Percentiles rank a stretch among this genome's conserved stretches.
Evolutionary conservation across 23 red algal genomes (phyloP).

Genomic region (Gracilaria caudata): DNA sequence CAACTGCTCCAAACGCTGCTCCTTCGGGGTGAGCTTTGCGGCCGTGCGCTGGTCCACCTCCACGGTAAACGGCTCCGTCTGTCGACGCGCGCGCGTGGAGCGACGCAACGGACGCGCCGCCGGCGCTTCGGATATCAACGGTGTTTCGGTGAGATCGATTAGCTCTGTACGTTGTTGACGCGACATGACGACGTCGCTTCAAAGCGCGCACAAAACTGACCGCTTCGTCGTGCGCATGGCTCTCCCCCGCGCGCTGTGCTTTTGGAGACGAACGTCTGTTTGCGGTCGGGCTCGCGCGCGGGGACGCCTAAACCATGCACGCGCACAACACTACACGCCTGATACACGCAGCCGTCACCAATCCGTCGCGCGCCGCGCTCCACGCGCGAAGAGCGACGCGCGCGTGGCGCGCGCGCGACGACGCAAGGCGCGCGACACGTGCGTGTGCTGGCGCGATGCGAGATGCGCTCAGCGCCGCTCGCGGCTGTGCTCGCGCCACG

Average conservation of each 20-base stretch:
- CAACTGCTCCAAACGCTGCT: slow-evolving; percentile 49
- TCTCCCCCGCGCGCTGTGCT: no score
- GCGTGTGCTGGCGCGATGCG: background rate
- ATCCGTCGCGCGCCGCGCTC: no score
- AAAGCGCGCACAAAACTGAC: no score
- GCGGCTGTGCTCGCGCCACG: background rate
- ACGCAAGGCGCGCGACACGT: background rate
- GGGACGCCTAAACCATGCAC: background rate
- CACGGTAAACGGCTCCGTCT: slow-evolving; percentile 31
- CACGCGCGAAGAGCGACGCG: no score
- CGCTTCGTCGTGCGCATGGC: background rate
- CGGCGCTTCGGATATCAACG: background rate
- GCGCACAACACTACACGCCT: background rate
- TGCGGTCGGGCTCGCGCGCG: no score
- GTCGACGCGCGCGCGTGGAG: background rate
- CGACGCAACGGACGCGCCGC: background rate
- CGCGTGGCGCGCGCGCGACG: background rate
- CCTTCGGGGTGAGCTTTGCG: background rate
- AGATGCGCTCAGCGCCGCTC: background rate
- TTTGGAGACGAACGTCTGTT: no score
- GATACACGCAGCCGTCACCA: no score
- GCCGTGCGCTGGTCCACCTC: background rate
- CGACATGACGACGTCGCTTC: slow-evolving; percentile 8
- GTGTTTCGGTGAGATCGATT: slow-evolving; percentile 23
- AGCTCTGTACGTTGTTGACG: background rate